Evolutionary conservation across 257 asterid species (phyloP).

Genomic region (Cordia subcordata): DNA sequence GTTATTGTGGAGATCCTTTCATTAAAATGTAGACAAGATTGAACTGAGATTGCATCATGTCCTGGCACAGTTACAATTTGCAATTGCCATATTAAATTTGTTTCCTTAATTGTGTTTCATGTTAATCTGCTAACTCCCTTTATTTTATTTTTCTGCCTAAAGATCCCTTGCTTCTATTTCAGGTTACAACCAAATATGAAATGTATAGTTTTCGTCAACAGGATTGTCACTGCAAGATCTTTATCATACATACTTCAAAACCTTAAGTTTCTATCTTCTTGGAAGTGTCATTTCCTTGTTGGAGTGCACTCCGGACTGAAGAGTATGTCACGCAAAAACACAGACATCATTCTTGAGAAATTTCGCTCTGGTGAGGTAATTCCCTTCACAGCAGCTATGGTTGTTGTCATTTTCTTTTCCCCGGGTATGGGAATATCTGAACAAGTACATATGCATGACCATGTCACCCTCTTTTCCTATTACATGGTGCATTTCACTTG

Average conservation of each 20-base stretch:
- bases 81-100: not conserved
- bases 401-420: conserved; percentile 8
- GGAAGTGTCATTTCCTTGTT: conserved; percentile 87
- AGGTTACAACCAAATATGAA: conserved; percentile 85
- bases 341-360: conserved; percentile 63
- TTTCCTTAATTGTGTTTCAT: not conserved
- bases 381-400: conserved; percentile 9
- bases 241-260: conserved; percentile 58
- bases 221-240: conserved; percentile 88
- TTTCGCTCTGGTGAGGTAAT: conserved; percentile 94
- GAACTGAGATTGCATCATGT: not conserved
- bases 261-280: conserved; percentile 59
- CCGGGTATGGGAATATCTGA: conserved; percentile 1
- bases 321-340: conserved; percentile 59
- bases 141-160: conserved; percentile 9
- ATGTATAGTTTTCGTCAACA: conserved; percentile 90
- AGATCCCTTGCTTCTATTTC: conserved; percentile 24
- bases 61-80: not conserved
- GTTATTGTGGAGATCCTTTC: not conserved
- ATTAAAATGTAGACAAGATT: not conserved
- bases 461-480: not conserved
- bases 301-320: conserved; percentile 77
- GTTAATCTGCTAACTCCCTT: not conserved
- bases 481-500: not conserved
- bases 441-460: not conserved